phyloP scores from a whole-genome alignment of 1,284 basidiomycete species.

The Cutaneotrichosporon sp. region DNA sequence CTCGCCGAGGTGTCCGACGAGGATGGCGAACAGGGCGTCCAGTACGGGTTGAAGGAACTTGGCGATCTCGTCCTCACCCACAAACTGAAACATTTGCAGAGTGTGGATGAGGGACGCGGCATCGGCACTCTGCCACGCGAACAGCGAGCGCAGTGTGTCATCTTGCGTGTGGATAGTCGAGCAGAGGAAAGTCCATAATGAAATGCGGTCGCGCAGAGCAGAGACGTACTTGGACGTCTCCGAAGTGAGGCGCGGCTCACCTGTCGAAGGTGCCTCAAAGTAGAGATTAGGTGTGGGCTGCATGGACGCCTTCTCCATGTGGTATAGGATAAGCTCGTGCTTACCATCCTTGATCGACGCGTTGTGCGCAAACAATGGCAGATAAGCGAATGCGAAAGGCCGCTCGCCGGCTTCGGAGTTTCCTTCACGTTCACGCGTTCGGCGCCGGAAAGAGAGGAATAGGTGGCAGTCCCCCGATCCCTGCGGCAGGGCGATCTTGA shows the following conservation, averaged over 20 bases:
- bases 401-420: conserved; percentile 57
- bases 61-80: conserved; percentile 86
- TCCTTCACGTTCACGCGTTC: conserved; percentile 55
- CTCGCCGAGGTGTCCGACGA: conserved; percentile 69
- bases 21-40: conserved; percentile 85
- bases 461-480: conserved; percentile 75
- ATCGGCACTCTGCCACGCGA: conserved; percentile 73
- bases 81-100: conserved; percentile 82
- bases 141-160: conserved; percentile 70
- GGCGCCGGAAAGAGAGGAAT: conserved; percentile 78
- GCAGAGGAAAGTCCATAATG: conserved; percentile 81
- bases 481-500: conserved; percentile 76
- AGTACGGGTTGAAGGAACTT: conserved; percentile 91
- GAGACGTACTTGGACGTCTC: conserved; percentile 64
- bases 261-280: conserved; percentile 60
- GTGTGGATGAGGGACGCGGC: conserved; percentile 65
- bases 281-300: conserved; percentile 65
- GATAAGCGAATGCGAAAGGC: conserved; percentile 87
- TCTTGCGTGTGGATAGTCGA: conserved; percentile 93
- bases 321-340: conserved; percentile 77
- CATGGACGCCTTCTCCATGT: conserved; percentile 61
- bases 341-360: conserved; percentile 88
- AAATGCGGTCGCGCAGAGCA: conserved; percentile 70
- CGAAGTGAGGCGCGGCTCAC: conserved; percentile 58
- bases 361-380: conserved; percentile 74